Percentiles rank a stretch among this genome's conserved stretches.
These are phyloP conservation scores for Paramecium sexaurelia DNA, from an alignment of 73 alveolate species.

Conservation along the genomic window DNA sequence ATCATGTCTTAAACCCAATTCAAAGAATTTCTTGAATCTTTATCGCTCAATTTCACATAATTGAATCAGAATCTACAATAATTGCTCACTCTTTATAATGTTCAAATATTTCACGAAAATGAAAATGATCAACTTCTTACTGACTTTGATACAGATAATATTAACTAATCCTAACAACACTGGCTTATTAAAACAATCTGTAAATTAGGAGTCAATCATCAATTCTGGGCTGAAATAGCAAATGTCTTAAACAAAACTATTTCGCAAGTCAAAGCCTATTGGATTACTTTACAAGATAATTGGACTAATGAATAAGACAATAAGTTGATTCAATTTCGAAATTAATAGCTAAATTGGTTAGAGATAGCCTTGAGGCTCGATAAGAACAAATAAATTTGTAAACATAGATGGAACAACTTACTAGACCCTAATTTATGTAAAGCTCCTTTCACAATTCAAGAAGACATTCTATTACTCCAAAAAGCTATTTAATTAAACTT, in stretches of 20 bases:
- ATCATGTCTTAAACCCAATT: background rate
- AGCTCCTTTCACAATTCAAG: background rate
- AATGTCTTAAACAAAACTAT: background rate
- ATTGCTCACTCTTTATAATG: background rate
- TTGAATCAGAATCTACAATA: background rate
- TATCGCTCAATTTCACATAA: background rate
- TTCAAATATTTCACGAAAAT: background rate
- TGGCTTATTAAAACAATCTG: constrained; percentile 4
- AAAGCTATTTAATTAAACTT: background rate
- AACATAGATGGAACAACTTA: background rate
- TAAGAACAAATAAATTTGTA: background rate
- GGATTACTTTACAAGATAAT: background rate
- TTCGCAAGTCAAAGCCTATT: background rate
- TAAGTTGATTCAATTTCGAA: background rate
- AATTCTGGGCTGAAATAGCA: constrained; percentile 1
- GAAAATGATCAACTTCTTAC: background rate
- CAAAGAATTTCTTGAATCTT: background rate
- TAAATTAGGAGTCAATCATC: background rate
- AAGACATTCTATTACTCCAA: background rate
- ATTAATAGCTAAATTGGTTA: constrained; percentile 32
- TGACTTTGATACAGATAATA: background rate
- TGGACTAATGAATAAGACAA: constrained; percentile 7
- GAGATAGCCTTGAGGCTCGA: background rate
- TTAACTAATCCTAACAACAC: background rate
- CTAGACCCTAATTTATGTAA: background rate